These are phyloP conservation scores for Nitzschia inconspicua DNA, from an alignment of 108 stramenopile species.

Conservation along the genomic window DNA sequence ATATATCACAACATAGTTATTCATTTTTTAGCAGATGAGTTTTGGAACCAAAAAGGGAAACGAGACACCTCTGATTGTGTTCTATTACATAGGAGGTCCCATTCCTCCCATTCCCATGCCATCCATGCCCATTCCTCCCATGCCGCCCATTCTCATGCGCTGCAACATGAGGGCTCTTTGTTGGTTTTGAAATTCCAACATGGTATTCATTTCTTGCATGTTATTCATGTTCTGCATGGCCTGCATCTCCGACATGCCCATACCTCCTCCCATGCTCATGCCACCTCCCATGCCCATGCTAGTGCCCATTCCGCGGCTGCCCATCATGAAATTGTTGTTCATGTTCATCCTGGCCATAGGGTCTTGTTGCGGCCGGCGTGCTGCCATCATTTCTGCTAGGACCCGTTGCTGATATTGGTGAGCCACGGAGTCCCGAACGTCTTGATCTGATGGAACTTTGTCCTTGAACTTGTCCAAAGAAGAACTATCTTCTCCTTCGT, in stretches of 20 bases:
- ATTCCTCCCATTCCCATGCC: not conserved
- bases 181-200: conserved; percentile 2
- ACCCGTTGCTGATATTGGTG: conserved; percentile 33
- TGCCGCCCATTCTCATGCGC: conserved; percentile 5
- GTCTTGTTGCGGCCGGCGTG: not conserved
- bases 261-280: conserved; percentile 5
- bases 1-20: no score
- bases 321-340: not conserved
- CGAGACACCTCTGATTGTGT: not conserved
- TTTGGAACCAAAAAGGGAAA: no score
- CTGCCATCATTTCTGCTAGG: conserved; percentile 33
- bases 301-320: not conserved
- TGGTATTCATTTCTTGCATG: conserved; percentile 8
- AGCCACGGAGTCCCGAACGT: conserved; percentile 20
- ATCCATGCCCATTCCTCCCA: conserved; percentile 1
- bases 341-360: conserved; percentile 1
- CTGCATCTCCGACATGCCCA: conserved; percentile 12
- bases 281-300: conserved; percentile 1
- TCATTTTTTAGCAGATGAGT: no score
- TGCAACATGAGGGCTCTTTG: conserved; percentile 15
- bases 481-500: conserved; percentile 5
- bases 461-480: not conserved
- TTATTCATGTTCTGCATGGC: conserved; percentile 19
- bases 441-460: conserved; percentile 3
- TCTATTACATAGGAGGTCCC: conserved; percentile 2